phyloP scores from a whole-genome alignment of 1,139 yeast genomes.

The Zygoascus meyerae region DNA sequence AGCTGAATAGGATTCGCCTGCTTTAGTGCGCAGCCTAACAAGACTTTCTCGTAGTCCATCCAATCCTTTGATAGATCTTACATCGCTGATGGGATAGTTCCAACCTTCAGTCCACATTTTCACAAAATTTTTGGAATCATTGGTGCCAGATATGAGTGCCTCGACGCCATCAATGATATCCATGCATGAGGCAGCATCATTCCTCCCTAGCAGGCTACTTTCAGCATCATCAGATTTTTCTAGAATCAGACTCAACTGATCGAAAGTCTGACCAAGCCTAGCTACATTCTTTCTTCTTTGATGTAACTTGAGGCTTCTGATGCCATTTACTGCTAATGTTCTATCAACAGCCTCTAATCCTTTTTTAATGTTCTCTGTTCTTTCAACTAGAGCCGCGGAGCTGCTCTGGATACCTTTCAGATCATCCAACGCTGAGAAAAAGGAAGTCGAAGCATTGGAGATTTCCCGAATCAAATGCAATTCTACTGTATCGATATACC shows the following conservation, averaged over 20 bases:
- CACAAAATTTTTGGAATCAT: constrained; percentile 22
- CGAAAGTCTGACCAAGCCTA: constrained; percentile 54
- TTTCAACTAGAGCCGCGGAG: constrained; percentile 47
- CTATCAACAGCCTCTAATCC: constrained; percentile 38
- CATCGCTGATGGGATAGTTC: constrained; percentile 44
- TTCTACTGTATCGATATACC: constrained; percentile 82
- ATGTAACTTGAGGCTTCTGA: constrained; percentile 47
- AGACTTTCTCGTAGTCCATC: constrained; percentile 47
- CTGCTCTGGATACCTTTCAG: constrained; percentile 56
- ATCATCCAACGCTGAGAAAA: constrained; percentile 78
- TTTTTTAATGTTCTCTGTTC: constrained; percentile 43
- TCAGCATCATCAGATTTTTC: constrained; percentile 51
- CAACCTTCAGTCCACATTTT: constrained; percentile 41
- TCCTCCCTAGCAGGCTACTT: constrained; percentile 30
- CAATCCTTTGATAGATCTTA: constrained; percentile 56
- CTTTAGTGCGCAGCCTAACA: constrained; percentile 47
- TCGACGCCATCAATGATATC: constrained; percentile 54
- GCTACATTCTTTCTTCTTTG: constrained; percentile 56
- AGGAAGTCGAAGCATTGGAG: constrained; percentile 75
- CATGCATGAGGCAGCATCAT: constrained; percentile 38
- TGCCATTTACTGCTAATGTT: constrained; percentile 49
- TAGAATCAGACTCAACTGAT: constrained; percentile 43
- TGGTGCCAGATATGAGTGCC: constrained; percentile 49
- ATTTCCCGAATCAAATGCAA: constrained; percentile 74
- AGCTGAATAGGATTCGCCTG: constrained; percentile 63